Evolutionary conservation across 768 basidiomycete genomes (phyloP).

Genomic region (Psilocybe cyanescens): DNA sequence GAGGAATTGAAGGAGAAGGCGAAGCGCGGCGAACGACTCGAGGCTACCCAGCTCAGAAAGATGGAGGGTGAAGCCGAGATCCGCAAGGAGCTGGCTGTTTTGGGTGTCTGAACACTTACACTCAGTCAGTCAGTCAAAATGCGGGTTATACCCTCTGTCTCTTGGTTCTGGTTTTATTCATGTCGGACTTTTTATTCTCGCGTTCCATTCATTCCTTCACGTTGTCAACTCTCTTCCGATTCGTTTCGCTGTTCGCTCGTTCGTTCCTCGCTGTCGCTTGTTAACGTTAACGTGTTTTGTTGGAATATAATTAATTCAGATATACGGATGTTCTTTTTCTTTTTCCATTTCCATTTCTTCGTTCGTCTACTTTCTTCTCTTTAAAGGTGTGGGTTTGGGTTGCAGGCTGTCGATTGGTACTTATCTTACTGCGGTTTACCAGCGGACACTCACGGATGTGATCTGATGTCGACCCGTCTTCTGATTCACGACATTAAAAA

Average conservation of each 20-base stretch:
- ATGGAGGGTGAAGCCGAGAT: slow-evolving; percentile 91
- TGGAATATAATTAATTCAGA: neutral
- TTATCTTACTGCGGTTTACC: neutral
- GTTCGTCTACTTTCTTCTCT: neutral
- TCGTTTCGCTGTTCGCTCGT: neutral
- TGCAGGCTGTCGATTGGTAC: neutral
- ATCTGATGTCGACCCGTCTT: neutral
- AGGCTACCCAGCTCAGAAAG: slow-evolving; percentile 96
- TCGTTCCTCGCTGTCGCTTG: neutral
- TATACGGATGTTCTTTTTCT: neutral
- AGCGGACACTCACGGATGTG: neutral
- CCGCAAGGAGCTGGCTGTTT: slow-evolving; percentile 68
- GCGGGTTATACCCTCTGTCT: neutral
- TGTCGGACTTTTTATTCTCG: neutral
- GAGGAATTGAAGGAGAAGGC: slow-evolving; percentile 95
- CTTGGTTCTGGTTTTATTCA: neutral
- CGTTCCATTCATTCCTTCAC: neutral
- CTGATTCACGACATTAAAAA: neutral
- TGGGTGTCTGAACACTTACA: slow-evolving; percentile 27
- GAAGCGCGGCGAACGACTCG: slow-evolving; percentile 87
- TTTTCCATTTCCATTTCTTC: neutral
- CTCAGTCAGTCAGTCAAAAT: neutral
- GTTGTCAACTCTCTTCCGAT: neutral
- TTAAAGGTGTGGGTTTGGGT: neutral
- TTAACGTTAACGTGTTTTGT: neutral